Conservation (phyloP, 2,329 filamentous ascomycete genomes). For the Fonsecaea pedrosoi region DNA sequence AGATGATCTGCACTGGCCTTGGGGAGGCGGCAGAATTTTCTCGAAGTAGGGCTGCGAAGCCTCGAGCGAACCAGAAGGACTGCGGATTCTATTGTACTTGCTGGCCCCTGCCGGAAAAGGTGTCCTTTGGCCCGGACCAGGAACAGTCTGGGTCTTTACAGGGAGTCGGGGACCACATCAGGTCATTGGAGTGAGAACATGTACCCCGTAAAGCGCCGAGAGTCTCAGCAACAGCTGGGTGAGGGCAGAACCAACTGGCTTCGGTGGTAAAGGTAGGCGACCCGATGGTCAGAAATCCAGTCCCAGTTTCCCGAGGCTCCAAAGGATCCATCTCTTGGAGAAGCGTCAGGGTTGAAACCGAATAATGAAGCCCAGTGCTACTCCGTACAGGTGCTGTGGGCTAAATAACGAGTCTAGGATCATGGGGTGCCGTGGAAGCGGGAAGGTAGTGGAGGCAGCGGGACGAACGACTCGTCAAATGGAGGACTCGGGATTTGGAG, state of each 20-base stretch:
- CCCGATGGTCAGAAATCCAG: conserved; percentile 3
- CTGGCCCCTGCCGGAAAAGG: not conserved
- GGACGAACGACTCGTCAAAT: not conserved
- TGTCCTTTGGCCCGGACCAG: not conserved
- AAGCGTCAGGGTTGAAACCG: not conserved
- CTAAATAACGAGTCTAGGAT: conserved; percentile 3
- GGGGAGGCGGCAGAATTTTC: conserved; percentile 32
- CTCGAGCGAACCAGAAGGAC: not conserved
- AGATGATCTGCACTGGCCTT: conserved; percentile 32
- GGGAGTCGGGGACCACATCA: not conserved
- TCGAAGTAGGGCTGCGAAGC: conserved; percentile 19
- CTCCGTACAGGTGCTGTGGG: not conserved
- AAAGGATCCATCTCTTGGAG: not conserved
- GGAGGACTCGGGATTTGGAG: not conserved
- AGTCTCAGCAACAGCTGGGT: not conserved
- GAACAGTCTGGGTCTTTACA: not conserved
- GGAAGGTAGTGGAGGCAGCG: conserved; percentile 6
- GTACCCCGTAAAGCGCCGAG: not conserved
- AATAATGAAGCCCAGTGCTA: conserved; percentile 3
- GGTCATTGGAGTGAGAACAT: not conserved
- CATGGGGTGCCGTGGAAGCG: conserved; percentile 16
- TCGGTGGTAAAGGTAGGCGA: not conserved
- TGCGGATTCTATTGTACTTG: not conserved
- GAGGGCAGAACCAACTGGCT: not conserved
- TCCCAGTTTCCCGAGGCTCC: conserved; percentile 15